A percentile compares a stretch with the other conserved stretches of the same genome.
These are phyloP conservation scores for Daldinia sp. DNA, from an alignment of 2,329 filamentous ascomycete species.

Conservation along the genomic window DNA sequence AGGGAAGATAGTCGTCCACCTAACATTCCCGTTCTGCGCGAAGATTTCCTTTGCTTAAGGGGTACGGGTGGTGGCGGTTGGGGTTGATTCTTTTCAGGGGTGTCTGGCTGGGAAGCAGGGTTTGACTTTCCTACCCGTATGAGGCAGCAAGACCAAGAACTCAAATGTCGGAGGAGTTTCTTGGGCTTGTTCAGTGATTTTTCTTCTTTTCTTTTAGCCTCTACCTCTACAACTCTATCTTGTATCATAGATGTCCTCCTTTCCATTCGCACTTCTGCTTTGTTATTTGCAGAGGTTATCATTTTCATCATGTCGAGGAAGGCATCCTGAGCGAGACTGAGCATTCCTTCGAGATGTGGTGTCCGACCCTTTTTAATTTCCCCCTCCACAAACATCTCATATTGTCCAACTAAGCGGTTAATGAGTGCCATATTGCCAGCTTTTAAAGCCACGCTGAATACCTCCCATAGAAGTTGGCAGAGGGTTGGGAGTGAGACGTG, in stretches of 20 bases:
- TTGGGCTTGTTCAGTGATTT: background rate
- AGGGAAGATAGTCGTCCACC: background rate
- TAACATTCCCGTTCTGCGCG: background rate
- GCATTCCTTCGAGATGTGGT: constrained; percentile 7
- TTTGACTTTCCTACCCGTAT: background rate
- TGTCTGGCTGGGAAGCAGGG: background rate
- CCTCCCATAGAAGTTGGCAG: background rate
- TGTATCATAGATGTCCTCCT: background rate
- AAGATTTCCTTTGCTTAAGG: background rate
- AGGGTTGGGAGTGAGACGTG: background rate
- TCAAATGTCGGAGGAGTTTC: background rate
- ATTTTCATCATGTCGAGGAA: constrained; percentile 2
- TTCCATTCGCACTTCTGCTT: background rate
- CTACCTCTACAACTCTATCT: background rate
- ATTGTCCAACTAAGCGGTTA: constrained; percentile 3
- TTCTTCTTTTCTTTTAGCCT: background rate
- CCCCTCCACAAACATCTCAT: background rate
- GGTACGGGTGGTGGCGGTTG: background rate
- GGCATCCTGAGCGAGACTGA: background rate
- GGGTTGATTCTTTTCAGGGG: background rate
- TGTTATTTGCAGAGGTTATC: background rate
- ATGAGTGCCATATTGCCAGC: constrained; percentile 3
- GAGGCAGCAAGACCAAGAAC: background rate
- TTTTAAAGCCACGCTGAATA: constrained; percentile 4
- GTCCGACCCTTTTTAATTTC: constrained; percentile 2